phyloP scores from a whole-genome alignment of 1,284 basidiomycete species.

The Pseudozyma sp. region DNA sequence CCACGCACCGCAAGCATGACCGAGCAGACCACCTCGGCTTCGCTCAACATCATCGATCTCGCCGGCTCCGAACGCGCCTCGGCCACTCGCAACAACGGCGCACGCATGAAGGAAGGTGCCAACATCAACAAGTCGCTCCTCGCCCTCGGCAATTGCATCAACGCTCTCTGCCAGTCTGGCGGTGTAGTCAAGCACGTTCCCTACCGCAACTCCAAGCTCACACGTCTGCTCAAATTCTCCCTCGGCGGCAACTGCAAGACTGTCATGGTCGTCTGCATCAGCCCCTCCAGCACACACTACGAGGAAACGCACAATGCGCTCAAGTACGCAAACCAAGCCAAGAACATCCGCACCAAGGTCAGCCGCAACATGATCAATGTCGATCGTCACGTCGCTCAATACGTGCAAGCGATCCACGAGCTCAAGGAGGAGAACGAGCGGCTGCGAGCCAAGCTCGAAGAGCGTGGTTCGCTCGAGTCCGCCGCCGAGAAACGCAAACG shows the following conservation, averaged over 20 bases:
- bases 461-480: constrained; percentile 69
- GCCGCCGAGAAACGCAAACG: constrained; percentile 74
- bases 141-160: constrained; percentile 68
- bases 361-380: constrained; percentile 67
- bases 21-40: constrained; percentile 64
- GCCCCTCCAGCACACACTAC: constrained; percentile 66
- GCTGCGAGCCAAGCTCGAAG: constrained; percentile 84
- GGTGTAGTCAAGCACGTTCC: constrained; percentile 59
- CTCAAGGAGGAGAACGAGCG: constrained; percentile 85
- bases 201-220: constrained; percentile 68
- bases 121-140: constrained; percentile 69
- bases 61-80: constrained; percentile 67
- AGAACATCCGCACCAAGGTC: constrained; percentile 69
- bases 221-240: constrained; percentile 68
- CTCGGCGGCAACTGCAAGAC: constrained; percentile 69
- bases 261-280: constrained; percentile 68
- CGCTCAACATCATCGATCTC: constrained; percentile 68
- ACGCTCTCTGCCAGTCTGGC: constrained; percentile 66
- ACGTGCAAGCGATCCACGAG: constrained; percentile 88
- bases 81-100: constrained; percentile 67
- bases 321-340: constrained; percentile 69
- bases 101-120: constrained; percentile 69
- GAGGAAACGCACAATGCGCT: constrained; percentile 69
- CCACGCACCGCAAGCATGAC: constrained; percentile 63
- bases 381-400: constrained; percentile 68